Base-by-base conservation (phyloP, 2,329 filamentous ascomycete species). In the Ophiobolus disseminans region DNA sequence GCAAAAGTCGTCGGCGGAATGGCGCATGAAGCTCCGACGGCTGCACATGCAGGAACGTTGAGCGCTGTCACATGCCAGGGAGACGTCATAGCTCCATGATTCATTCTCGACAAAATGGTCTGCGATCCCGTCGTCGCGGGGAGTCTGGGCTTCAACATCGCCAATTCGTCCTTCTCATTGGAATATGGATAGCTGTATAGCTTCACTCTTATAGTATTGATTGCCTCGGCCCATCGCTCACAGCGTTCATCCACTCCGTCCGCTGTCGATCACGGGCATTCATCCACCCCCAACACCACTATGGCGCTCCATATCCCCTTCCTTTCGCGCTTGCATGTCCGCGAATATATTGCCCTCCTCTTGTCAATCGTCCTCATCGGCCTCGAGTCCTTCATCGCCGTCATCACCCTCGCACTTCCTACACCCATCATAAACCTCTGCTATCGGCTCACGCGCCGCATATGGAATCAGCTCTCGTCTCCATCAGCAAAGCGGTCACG, bases 361-460 rank as follows among this genome's bases (percentile, higher is more conserved):
- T 86, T 86, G 45, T 97, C 93, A 6, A 89, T 97, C 65, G 66
- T 90, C 42, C 83, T 99, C 28, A 87, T 97, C 49, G 81, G 85
- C 37, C 81, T 96, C 58, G 94, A 99, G 74, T 86, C 86, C 47
- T 67, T 96, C 52, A 88, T 96, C 63, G 86, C 93, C 63, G 79
- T 96, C 49, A 84, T 96, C 54, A 97, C 94, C 1, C 83, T 97
- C 53, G 90, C 90, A 26, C 82, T 99, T 32, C 94, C 93, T 20
- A 83, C 86, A 19, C 87, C 91, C 13, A 81, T 97, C 35, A 89
- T 97, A 62, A 80, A 82, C 48, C 82, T 97, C 62, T 91, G 86
- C 73, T 97, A 97, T 73, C 83, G 85, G 60, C 83, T 87, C 35
- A 97, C 92, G 5, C 87, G 91, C 62, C 84, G 85, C 21, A 72